phyloP scores from a whole-genome alignment of 345 rosid genomes.

The Hypericum perforatum region DNA sequence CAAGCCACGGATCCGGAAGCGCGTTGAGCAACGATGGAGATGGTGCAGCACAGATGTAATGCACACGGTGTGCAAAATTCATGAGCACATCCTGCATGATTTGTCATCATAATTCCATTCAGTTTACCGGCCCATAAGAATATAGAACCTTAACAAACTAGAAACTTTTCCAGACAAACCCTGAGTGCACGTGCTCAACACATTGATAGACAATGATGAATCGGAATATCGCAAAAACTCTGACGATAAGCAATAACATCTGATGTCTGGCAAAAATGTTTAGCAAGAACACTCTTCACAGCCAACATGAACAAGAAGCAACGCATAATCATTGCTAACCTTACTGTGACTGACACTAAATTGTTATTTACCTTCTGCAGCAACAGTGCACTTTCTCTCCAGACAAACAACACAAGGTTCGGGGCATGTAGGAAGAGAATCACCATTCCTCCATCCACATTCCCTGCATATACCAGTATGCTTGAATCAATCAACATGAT shows the following conservation, averaged over 20 bases:
- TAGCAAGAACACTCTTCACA: too few species aligned
- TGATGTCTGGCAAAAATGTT: too few species aligned
- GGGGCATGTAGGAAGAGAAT: conserved; percentile 36
- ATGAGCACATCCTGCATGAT: conserved; percentile 67
- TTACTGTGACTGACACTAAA: neutral
- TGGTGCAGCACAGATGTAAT: conserved; percentile 72
- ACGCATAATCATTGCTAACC: too few species aligned
- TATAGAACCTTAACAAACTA: too few species aligned
- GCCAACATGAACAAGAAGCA: too few species aligned
- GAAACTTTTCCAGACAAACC: too few species aligned
- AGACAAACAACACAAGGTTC: conserved; percentile 86
- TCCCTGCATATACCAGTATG: conserved; percentile 38
- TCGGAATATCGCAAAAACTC: too few species aligned
- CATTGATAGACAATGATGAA: too few species aligned
- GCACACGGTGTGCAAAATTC: conserved; percentile 87
- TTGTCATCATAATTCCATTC: neutral
- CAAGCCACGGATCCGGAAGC: conserved; percentile 73
- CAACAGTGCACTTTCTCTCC: conserved; percentile 73
- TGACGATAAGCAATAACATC: too few species aligned
- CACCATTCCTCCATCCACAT: conserved; percentile 74
- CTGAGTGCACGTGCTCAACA: too few species aligned
- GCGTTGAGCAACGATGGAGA: conserved; percentile 36
- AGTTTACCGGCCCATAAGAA: too few species aligned
- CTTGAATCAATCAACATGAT: too few species aligned
- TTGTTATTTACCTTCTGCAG: conserved; percentile 54